Evolutionary conservation across 2,329 filamentous ascomycete genomes (phyloP), one percentile per base, ranked within the genome.

Genomic region (Cladobotryum mycophilum): DNA sequence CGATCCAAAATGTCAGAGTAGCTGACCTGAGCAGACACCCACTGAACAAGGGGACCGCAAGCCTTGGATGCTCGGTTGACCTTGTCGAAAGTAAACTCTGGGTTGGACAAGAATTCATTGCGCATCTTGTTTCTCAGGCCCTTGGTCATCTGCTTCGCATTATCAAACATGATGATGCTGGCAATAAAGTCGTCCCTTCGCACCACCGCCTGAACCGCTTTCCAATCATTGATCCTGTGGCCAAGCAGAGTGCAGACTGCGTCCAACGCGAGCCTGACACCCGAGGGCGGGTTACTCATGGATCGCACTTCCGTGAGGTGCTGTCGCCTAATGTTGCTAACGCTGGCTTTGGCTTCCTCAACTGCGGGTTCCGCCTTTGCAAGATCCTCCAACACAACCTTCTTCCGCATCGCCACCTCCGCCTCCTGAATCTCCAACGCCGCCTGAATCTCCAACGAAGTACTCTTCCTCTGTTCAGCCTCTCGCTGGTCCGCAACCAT

Each of bases 1-100:
- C 89, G 84, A 65, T 97, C 91, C 56, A 99, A 75, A 60, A 99
- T 99, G 58, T 93, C 90, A n/a, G 92, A 96, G 70, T 96, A 99
- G 63, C 88, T 90, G 64, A 99, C 93, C 70, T 99, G 93, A 17
- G 93, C 95, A 67, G 89, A 81, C 3, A 96, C 92, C 93, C 93
- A 99, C 65, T 96, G 90, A 15, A 99, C 92, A 13, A 99, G 79
- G 22, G 93, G 95, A 62, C 93, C 95, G 68, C 93, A 99, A 43
- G 93, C 93, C 73, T 93, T 96, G 72, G 88, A 95, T 54, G 93
- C 93, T 61, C 90, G 89, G 70, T 96, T 95, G 68, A 96, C 93
- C 68, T 88, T 88, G 66, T 99, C 93, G 61, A 91, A 95, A 0
- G 91, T 96, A 70, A 97, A 99, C 53, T 97, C 91, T 4, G 92